Base-by-base conservation (phyloP, 1,139 yeast genomes). In the Pichia sp. region DNA sequence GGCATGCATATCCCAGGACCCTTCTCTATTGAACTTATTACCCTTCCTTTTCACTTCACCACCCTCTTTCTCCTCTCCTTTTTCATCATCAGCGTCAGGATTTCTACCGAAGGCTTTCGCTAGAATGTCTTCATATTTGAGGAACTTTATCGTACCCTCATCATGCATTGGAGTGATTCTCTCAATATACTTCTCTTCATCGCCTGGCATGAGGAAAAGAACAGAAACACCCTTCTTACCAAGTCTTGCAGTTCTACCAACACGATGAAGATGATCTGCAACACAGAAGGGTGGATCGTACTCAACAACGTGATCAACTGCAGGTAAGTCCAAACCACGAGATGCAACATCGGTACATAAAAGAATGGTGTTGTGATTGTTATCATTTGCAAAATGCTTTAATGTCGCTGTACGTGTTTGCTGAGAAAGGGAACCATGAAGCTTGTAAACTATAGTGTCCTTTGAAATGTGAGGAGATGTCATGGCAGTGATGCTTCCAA, bases 211-310 rank as follows among this genome's bases (percentile, higher is more conserved):
- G 34, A 93, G 63, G 53, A 91, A 86, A 41, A 91, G 60, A 3
- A 77, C 61, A 4, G 91, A 80, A 30, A 64, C 66, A 59, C 93
- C 93, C 33, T 88, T 69, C 54, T 84, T 83, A 37, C 96, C 95
- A 5, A 96, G 96, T 61, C 99, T 78, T 3, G 98, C 98, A 4
- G 99, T 93, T 67, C 99, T 77, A 41, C 99, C 99, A 34, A 93
- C 74, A 59, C 99, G 75, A 62, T 93, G 99, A 27, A 88, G 77
- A 57, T 93, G 94, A 16, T 94, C 79, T 53, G 81, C 82, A 6
- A 96, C 76, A 7, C 94, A 77, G 9, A 85, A 74, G 24, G 99
- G 98, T 45, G 94, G 71, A 58, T 93, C 99, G 58, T 87, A 93
- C 60, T 93, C 94, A 47, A 93, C 69, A 8, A 93, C 97, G 62